Base-by-base conservation (phyloP, 2,329 filamentous ascomycete genomes). In the Clonostachys byssicola region DNA sequence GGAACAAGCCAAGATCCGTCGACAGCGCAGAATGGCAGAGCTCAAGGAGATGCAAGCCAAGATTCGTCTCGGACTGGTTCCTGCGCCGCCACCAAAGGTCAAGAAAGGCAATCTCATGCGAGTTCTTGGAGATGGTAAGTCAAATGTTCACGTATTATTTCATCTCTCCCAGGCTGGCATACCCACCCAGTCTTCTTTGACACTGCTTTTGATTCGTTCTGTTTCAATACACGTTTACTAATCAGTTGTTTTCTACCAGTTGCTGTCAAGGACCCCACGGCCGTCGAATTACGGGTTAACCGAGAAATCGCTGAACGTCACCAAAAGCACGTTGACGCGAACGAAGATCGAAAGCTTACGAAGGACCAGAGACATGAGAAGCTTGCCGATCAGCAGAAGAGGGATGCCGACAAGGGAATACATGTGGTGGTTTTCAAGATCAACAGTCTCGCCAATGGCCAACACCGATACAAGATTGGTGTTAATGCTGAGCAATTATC, bases 61-160 rank as follows among this genome's bases (percentile, higher is more conserved):
- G 72, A 94, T 97, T 52, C 81, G 92, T 49, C 75, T 99, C 12
- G 94, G 94, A 17, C 77, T 99, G 13, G 86, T 92, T 50, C 90
- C 92, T 4, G 89, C 92, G 17, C 91, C 92, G 30, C 88, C 92
- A 23, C 92, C 94, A 12, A 99, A 97, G 68, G 90, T 99, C 56
- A 97, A 96, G 71, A 95, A 95, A 67, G 89, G 87, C 49, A 99
- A 99, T 65, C 80, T 99, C 62, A 99, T 99, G 94, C 86, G 92
- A 49, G 94, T 99, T 33, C 77, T 96, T 47, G 94, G 94, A 52
- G 90, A 96, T 55, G 66, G 66, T 67, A 62, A 62, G 86, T 90
- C 14, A 30, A 2, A 20, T 9, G 33, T 34, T 40, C 14, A 35
- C 8, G 10, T 35, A 20, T 39, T 39, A n/a, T 3, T 39, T 39